A percentile compares a stretch with the other conserved stretches of the same genome.
Conservation (phyloP, 2,329 filamentous ascomycete genomes). For the Talaromyces sp. region DNA sequence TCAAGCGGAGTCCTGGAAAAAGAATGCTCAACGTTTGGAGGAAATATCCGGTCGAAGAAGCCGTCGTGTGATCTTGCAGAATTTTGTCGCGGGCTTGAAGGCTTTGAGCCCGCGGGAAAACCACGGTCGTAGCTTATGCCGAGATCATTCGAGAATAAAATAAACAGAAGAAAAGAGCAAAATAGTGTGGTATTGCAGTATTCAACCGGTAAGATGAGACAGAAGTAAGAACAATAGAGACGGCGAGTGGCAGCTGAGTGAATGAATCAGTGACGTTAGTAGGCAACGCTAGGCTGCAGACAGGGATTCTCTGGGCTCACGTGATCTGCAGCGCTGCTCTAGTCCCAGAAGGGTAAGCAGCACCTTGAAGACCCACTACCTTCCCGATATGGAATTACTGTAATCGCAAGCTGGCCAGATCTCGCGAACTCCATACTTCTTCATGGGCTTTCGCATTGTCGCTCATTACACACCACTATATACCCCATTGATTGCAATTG, state of each 20-base stretch:
- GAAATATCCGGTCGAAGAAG: background rate
- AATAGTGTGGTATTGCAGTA: background rate
- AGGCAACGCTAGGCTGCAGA: slow-evolving; percentile 7
- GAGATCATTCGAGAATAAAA: background rate
- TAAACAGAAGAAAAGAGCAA: background rate
- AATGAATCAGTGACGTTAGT: slow-evolving; percentile 12
- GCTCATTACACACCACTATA: background rate
- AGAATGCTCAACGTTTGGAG: background rate
- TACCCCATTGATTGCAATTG: background rate
- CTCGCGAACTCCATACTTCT: slow-evolving; percentile 8
- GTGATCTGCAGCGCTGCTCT: background rate
- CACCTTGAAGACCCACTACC: background rate
- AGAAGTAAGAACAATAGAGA: background rate
- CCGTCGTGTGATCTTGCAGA: background rate
- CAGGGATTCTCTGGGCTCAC: slow-evolving; percentile 1
- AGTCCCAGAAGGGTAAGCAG: background rate
- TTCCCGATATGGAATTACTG: slow-evolving; percentile 12
- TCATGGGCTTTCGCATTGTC: slow-evolving; percentile 6
- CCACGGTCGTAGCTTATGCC: background rate
- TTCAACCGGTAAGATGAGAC: background rate
- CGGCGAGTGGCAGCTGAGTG: background rate
- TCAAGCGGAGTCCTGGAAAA: background rate
- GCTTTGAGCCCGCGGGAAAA: background rate
- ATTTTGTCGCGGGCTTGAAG: slow-evolving; percentile 1
- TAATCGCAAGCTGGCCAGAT: slow-evolving; percentile 17